Evolutionary conservation across 257 asterid genomes (phyloP), one percentile per base, ranked within the genome.

Genomic region (Sherardia arvensis): DNA sequence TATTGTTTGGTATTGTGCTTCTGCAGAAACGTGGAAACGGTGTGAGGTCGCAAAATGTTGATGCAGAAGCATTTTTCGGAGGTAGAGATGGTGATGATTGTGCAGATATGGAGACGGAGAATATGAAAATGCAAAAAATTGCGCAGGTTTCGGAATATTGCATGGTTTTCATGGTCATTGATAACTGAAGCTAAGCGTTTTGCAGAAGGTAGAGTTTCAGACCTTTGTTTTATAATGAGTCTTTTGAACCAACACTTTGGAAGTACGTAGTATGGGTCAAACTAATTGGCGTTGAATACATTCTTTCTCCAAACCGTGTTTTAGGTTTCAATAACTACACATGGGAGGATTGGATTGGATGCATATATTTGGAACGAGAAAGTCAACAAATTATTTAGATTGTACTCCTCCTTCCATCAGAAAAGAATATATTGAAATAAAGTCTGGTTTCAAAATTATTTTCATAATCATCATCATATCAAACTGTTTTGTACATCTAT

Each of bases 1-100:
- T 61, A 76, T 80, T 79, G 40, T 32, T 53, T 1, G 87, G 91
- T 23, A 82, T 72, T 3, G 69, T 45, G 26, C 76, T 53, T 69
- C 56, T 63, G 80, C 96, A 87, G 53, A 53, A 78, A 8, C 75
- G 59, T 11, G 96, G 91, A 63, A 73, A 71, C 1, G 85, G 86
- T 3, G 96, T 87, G 61, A 78, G 72, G 26, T 70, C 70, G 76
- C 96, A 87, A 2, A 85, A 17, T 32, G 75, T 66, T 17, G 54
- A 56, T 28, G 48, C 17, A 0, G 67, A 1, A 2, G 59, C 29
- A 15, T 43, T 5, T 11, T n/a, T n/a, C n/a, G 47, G 23, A 4
- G 58, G n/a, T 22, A 53, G 22, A 10, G 64, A 28, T 4, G 56
- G 18, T 12, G 57, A 1, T 8, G 69, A 11, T 34, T 30, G n/a